Conservation (phyloP, 1,284 basidiomycete species). For the Puccinia triticina region DNA sequence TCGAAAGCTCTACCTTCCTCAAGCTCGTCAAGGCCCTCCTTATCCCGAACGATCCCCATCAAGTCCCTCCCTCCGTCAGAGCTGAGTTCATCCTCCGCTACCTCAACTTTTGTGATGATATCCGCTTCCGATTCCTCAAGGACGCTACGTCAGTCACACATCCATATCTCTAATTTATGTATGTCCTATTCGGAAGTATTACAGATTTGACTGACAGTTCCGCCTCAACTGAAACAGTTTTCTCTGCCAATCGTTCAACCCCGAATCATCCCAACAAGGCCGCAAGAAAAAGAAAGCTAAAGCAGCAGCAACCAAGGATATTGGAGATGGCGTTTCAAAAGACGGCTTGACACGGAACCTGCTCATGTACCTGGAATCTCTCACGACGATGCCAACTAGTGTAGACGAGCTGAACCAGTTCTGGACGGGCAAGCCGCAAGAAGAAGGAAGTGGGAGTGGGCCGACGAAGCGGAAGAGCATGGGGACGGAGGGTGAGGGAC, state of each 20-base stretch:
- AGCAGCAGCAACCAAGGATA: background rate
- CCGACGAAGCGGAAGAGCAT: constrained; percentile 64
- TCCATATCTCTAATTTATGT: background rate
- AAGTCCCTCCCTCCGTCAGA: constrained; percentile 66
- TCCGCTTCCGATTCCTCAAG: constrained; percentile 89
- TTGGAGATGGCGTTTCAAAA: constrained; percentile 52
- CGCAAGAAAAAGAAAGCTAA: constrained; percentile 5
- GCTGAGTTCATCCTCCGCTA: constrained; percentile 71
- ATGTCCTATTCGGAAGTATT: background rate
- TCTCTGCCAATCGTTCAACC: constrained; percentile 26
- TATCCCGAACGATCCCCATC: constrained; percentile 65
- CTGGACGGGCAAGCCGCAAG: constrained; percentile 70
- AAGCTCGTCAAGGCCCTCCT: constrained; percentile 69
- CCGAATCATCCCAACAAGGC: background rate
- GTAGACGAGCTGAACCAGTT: constrained; percentile 77
- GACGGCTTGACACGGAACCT: constrained; percentile 67
- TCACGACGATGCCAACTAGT: constrained; percentile 80
- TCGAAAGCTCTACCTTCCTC: constrained; percentile 72
- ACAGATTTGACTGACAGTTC: background rate
- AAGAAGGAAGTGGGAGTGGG: background rate
- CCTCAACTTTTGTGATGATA: constrained; percentile 73
- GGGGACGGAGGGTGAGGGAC: constrained; percentile 50
- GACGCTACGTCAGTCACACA: constrained; percentile 70
- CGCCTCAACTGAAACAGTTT: background rate
- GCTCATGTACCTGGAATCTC: constrained; percentile 73